phyloP scores from a whole-genome alignment of 2,329 filamentous ascomycete species.

The Fusarium nelsonii region DNA sequence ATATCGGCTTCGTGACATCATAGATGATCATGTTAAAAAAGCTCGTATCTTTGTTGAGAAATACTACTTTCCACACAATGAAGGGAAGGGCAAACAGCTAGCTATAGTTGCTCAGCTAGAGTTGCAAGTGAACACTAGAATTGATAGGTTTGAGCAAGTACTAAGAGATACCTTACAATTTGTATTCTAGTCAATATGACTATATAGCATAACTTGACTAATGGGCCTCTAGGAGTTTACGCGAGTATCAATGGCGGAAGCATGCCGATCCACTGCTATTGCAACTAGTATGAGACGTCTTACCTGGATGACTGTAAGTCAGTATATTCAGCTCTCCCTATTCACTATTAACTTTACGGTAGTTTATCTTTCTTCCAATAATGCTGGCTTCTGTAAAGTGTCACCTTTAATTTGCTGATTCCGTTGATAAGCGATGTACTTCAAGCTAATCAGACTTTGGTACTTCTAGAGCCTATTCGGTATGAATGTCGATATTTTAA shows the following conservation, averaged over 20 bases:
- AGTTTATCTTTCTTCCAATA: not conserved
- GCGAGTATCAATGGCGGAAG: not conserved
- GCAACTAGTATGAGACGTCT: not conserved
- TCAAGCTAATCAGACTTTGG: not conserved
- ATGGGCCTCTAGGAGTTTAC: not conserved
- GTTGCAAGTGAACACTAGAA: not conserved
- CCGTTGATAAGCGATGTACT: not conserved
- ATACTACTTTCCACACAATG: not conserved
- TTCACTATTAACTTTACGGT: not conserved
- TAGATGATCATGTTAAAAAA: not conserved
- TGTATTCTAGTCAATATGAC: not conserved
- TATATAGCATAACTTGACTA: not conserved
- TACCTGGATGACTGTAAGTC: slow-evolving; percentile 1
- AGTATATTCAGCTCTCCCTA: not conserved
- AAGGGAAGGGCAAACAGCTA: not conserved
- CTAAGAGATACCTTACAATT: not conserved
- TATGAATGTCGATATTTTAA: not conserved
- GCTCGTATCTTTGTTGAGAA: not conserved
- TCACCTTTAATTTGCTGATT: not conserved
- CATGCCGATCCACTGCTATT: not conserved
- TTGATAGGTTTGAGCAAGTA: not conserved
- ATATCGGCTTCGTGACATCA: not conserved
- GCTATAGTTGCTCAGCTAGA: not conserved
- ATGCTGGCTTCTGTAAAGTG: not conserved
- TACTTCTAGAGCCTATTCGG: not conserved